Evolutionary conservation across 352 stramenopile genomes (phyloP), one percentile per base, ranked within the genome.

Genomic region (Phytopythium ostracodes): DNA sequence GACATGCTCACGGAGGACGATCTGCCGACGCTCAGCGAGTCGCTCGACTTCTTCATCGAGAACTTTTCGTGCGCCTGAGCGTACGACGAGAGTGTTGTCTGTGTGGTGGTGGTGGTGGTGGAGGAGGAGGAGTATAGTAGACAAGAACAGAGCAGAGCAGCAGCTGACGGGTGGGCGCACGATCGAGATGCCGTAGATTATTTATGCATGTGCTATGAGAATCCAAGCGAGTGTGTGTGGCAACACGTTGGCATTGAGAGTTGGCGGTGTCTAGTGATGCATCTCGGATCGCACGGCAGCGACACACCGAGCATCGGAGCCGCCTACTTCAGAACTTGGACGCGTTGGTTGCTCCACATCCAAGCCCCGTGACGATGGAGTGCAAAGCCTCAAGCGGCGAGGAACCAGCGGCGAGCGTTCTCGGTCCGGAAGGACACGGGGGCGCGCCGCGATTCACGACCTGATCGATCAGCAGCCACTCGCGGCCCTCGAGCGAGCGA

Each of bases 1-100:
- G 57, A 49, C n/a, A 54, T 62, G 42, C 44, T 62, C 10, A 38
- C 42, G 11, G 57, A 44, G 29, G 57, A 62, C 20, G 57, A 68
- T 22, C 57, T 75, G 29, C 68, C 68, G 22, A 63, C 64, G 31
- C 51, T 75, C n/a, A 66, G 70, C 55, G 68, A 75, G 33, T 72
- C 64, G 25, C 63, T 75, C 47, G 68, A 75, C 36, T 75, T 75
- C 36, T 69, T 75, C 35, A 75, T 84, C 63, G 71, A 73, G 52
- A 80, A 70, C 53, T 71, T 80, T 9, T 62, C 38, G 20, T 36
- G 52, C 25, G 38, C 27, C 40, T 60, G 20, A 40, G 22, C 9
- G 17, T 17, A 12, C 27, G n/a, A n/a, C n/a, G n/a, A n/a, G n/a
- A n/a, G n/a, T n/a, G n/a, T n/a, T n/a, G n/a, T n/a, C n/a, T n/a